These are phyloP conservation scores for Cadophora sp. DNA, from an alignment of 2,329 filamentous ascomycete genomes.

Conservation along the genomic window DNA sequence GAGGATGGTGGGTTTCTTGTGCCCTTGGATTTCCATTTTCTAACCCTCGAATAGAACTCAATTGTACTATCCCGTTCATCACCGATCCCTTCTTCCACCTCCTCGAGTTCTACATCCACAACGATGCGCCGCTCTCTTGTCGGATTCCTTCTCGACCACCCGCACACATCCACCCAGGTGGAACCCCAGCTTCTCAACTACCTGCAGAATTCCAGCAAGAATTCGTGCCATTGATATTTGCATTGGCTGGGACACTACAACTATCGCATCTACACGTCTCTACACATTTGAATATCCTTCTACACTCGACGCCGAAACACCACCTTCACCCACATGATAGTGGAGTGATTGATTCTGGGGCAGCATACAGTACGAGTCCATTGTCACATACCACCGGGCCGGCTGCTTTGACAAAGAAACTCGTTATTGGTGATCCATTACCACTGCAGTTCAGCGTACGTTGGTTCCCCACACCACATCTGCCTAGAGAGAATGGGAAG, in stretches of 20 bases:
- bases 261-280: slow-evolving; percentile 88
- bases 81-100: slow-evolving; percentile 85
- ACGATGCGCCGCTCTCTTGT: slow-evolving; percentile 90
- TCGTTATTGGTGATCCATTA: slow-evolving; percentile 87
- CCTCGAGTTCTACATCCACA: slow-evolving; percentile 97
- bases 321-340: slow-evolving; percentile 68
- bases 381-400: slow-evolving; percentile 61
- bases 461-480: slow-evolving; percentile 81
- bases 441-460: slow-evolving; percentile 80
- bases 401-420: slow-evolving; percentile 60
- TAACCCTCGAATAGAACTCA: slow-evolving; percentile 63
- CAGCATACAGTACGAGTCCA: slow-evolving; percentile 84
- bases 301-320: slow-evolving; percentile 70
- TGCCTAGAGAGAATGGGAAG: slow-evolving; percentile 71
- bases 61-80: slow-evolving; percentile 82
- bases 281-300: slow-evolving; percentile 86
- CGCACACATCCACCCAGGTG: slow-evolving; percentile 51
- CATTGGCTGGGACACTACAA: slow-evolving; percentile 87
- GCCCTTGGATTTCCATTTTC: background rate
- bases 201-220: slow-evolving; percentile 52
- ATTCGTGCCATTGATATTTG: slow-evolving; percentile 87
- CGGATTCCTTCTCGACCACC: slow-evolving; percentile 82
- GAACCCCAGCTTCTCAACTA: slow-evolving; percentile 47
- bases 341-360: slow-evolving; percentile 85
- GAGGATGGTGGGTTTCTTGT: slow-evolving; percentile 54